Base-by-base conservation (phyloP, 352 stramenopile species). In the Phytophthora pluvialis region DNA sequence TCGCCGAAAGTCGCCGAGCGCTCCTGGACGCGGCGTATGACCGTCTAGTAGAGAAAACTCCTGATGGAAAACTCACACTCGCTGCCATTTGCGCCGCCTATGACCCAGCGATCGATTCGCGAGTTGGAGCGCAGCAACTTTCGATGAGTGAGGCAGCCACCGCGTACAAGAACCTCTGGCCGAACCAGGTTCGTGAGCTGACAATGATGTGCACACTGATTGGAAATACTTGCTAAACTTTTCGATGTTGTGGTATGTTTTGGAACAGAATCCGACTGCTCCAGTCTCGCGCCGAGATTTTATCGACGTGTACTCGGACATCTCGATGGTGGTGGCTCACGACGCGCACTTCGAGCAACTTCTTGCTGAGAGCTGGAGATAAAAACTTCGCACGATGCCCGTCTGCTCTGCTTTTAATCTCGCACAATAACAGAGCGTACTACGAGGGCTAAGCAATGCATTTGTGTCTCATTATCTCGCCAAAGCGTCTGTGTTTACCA, bases 281-380 rank as follows among this genome's bases (percentile, higher is more conserved):
- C 70, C 87, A 26, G 61, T 93, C 46, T 81, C 80, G 2, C 64
- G 50, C 6, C 71, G 67, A 33, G 76, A 90, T 42, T 94, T 94
- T 53, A 35, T 87, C 8, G 81, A 93, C 7, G 78, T 92, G 26
- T 94, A 94, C 73, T 59, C 64, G 5, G 83, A 94, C 55, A 76
- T 94, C 7, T 88, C 86, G 11, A 71, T 72, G 31, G 80, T 75
- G n/a, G 47, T 94, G 26, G 72, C 66, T 1, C 77, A 76, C 35
- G 86, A 94, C 46, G 67, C 31, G 6, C 81, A 90, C 51, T 90
- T 94, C 40, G 65, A 79, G 32, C 79, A 90, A 45, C 64, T 94
- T 32, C 67, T 94, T 4, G 68, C 73, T 2, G 85, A 94, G 39
- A 90, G 80, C 47, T 94, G 86, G 86, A 75, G 68, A 60, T 86